These are phyloP conservation scores for Cylindrotheca closterium DNA, from an alignment of 108 stramenopile genomes.

Conservation along the genomic window DNA sequence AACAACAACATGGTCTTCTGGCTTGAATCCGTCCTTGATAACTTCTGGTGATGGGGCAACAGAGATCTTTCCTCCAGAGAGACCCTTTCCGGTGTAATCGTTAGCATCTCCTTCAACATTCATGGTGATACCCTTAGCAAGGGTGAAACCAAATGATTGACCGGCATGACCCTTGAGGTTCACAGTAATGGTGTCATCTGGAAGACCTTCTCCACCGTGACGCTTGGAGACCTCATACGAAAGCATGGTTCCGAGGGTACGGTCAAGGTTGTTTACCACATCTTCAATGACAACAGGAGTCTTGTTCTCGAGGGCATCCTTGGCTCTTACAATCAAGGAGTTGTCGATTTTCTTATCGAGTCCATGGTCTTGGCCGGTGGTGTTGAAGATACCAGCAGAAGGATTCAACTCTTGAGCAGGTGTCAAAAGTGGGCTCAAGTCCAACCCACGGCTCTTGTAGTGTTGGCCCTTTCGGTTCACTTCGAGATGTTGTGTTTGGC, in stretches of 20 bases:
- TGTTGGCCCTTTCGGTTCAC: slow-evolving; percentile 85
- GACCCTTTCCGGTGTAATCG: slow-evolving; percentile 96
- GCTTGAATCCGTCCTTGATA: slow-evolving; percentile 73
- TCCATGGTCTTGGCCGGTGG: slow-evolving; percentile 85
- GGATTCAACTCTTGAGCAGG: slow-evolving; percentile 93
- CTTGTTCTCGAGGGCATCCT: slow-evolving; percentile 79
- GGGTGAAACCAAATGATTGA: slow-evolving; percentile 92
- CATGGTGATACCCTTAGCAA: slow-evolving; percentile 94
- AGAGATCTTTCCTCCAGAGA: slow-evolving; percentile 94
- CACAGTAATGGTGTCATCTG: slow-evolving; percentile 92
- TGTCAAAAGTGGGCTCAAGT: slow-evolving; percentile 89
- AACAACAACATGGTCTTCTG: slow-evolving; percentile 92
- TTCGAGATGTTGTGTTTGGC: slow-evolving; percentile 92
- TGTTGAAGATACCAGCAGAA: slow-evolving; percentile 72
- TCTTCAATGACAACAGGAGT: slow-evolving; percentile 82
- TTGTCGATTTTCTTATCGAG: slow-evolving; percentile 86
- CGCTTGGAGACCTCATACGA: slow-evolving; percentile 88
- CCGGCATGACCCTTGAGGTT: slow-evolving; percentile 93
- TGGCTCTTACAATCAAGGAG: slow-evolving; percentile 79
- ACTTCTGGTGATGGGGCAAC: slow-evolving; percentile 73
- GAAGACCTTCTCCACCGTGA: slow-evolving; percentile 91
- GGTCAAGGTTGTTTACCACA: slow-evolving; percentile 87
- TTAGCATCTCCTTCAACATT: slow-evolving; percentile 95
- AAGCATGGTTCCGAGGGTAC: slow-evolving; percentile 95
- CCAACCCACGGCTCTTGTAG: slow-evolving; percentile 96